phyloP scores from a whole-genome alignment of 345 rosid species.

The Xanthoceras sorbifolium region DNA sequence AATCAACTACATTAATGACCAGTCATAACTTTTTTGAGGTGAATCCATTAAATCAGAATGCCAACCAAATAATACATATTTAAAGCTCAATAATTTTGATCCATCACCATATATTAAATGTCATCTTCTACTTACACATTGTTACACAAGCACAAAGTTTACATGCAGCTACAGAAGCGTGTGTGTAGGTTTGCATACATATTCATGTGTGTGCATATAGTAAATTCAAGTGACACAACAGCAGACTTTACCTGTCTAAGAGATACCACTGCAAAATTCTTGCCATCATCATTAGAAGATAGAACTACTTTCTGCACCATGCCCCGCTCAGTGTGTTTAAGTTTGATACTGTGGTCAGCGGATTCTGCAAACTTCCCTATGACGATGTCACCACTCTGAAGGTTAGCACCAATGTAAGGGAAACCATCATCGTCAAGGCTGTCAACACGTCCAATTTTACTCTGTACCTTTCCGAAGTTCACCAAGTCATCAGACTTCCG shows the following conservation, averaged over 20 bases:
- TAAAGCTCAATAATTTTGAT: neutral
- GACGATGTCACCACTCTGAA: constrained; percentile 84
- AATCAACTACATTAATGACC: neutral
- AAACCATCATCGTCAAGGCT: constrained; percentile 92
- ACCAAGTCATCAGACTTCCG: constrained; percentile 57
- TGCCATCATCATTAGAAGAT: constrained; percentile 95
- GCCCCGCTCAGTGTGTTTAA: constrained; percentile 91
- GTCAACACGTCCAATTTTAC: constrained; percentile 79
- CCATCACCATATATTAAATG: neutral
- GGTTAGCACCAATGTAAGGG: constrained; percentile 77
- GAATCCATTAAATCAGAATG: neutral
- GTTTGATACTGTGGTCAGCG: constrained; percentile 73
- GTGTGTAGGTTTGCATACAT: neutral
- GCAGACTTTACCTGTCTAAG: constrained; percentile 65
- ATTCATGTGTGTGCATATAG: neutral
- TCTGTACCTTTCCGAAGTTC: constrained; percentile 66
- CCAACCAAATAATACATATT: neutral
- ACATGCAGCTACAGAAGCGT: neutral
- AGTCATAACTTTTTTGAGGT: neutral
- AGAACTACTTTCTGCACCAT: constrained; percentile 87
- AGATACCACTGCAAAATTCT: constrained; percentile 82
- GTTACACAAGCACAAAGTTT: neutral
- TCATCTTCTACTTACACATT: neutral
- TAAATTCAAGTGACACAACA: neutral
- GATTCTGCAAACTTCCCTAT: constrained; percentile 83